Evolutionary conservation across 2,329 filamentous ascomycete species (phyloP).

Genomic region (Tolypocladium sp.): DNA sequence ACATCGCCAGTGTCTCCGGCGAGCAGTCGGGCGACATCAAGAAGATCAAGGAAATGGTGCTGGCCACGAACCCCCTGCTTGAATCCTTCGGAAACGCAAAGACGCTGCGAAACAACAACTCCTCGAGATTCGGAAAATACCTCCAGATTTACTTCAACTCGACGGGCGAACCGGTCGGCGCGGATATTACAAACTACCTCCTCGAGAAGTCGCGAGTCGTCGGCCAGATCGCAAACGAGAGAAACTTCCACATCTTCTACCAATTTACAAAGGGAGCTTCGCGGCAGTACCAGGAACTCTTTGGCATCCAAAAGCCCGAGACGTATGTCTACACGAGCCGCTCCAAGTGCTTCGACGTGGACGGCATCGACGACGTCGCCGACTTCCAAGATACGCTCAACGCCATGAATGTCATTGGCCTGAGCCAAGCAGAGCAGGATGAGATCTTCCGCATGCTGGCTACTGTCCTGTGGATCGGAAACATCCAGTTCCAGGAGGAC

Average conservation of each 20-base stretch:
- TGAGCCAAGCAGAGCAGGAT: conserved; percentile 83
- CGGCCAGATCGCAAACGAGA: conserved; percentile 88
- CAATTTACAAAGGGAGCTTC: conserved; percentile 95
- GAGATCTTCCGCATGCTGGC: conserved; percentile 94
- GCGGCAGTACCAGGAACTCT: conserved; percentile 76
- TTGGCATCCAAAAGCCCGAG: conserved; percentile 83
- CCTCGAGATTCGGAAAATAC: conserved; percentile 96
- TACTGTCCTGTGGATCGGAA: conserved; percentile 87
- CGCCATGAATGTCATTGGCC: conserved; percentile 90
- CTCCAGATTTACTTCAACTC: conserved; percentile 93
- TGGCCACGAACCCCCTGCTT: conserved; percentile 92
- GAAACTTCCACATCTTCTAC: conserved; percentile 99
- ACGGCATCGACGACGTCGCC: conserved; percentile 82
- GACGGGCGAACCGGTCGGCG: conserved; percentile 85
- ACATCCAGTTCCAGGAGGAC: conserved; percentile 84
- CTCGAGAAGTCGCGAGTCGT: conserved; percentile 93
- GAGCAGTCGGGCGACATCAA: conserved; percentile 80
- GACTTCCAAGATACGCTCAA: conserved; percentile 87
- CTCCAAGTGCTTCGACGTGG: conserved; percentile 91
- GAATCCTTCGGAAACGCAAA: conserved; percentile 99
- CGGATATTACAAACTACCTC: conserved; percentile 96
- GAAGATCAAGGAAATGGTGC: conserved; percentile 97
- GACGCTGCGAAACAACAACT: conserved; percentile 97
- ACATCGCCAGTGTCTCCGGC: conserved; percentile 94
- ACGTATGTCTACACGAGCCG: conserved; percentile 90